Base-by-base conservation (phyloP, 2,329 filamentous ascomycete genomes). In the Nannizzia gypsea region DNA sequence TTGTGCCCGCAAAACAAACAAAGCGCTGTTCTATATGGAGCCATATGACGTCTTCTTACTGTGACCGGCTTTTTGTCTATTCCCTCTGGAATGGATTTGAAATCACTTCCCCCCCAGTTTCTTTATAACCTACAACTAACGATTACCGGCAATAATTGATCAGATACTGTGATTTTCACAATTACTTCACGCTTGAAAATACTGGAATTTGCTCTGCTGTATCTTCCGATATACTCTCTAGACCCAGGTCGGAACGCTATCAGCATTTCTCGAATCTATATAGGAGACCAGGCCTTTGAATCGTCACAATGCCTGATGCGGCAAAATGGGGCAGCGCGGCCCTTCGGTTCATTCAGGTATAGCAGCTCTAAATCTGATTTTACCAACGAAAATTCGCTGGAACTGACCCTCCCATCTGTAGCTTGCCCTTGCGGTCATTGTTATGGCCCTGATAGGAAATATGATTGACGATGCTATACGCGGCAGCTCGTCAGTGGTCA, bases 401-500 rank as follows among this genome's bases (percentile, higher is more conserved):
- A 48, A 56, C n/a, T 55, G 55, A 48, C 62, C 24, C 6, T 61
- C 59, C 4, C 15, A 26, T 17, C 24, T 52, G 15, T 64, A 85
- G 82, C 81, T 85, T 71, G 56, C 84, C 67, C 84, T 78, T 73
- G 76, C 81, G 36, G 69, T 85, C 60, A 76, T 86, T 67, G 71
- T 85, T 67, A 81, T 85, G 75, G 77, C 81, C 11, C 75, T 86
- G 52, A 70, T 83, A 65, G 83, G 82, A 65, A 83, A 85, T 76
- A 83, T 84, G 75, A 83, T 86, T 68, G 75, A 77, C 57, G 73
- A 77, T 42, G 72, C 78, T 3, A 74, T 73, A 61, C 66, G 73
- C 58, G 60, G 61, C 28, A 81, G 83, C 66, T 79, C 82, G 1
- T 75, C 79, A 22, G 77, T 83, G 57, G 75, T 87, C 73, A 81